Conservation (phyloP, 768 basidiomycete species). For the Favolaschia claudopus region DNA sequence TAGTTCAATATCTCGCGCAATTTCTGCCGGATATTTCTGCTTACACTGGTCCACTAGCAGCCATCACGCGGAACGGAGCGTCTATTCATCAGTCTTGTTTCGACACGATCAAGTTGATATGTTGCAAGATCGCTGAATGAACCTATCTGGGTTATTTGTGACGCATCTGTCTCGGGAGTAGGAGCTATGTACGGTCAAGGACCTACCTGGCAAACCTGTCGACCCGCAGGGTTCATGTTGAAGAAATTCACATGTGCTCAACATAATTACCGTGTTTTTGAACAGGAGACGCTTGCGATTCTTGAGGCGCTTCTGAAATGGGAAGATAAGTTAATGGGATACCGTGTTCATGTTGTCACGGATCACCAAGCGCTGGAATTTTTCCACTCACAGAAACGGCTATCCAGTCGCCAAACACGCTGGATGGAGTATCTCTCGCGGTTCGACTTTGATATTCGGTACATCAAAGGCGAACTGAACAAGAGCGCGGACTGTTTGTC, state of each 20-base stretch:
- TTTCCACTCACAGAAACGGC: constrained; percentile 32
- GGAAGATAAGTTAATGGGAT: constrained; percentile 41
- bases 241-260: constrained; percentile 37
- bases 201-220: constrained; percentile 29
- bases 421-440: constrained; percentile 40
- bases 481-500: constrained; percentile 42
- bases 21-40: constrained; percentile 44
- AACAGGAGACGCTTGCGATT: constrained; percentile 32
- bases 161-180: constrained; percentile 33
- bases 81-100: constrained; percentile 33
- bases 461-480: constrained; percentile 35
- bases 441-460: constrained; percentile 36
- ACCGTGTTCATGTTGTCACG: constrained; percentile 30
- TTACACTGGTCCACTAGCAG: constrained; percentile 40
- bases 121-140: constrained; percentile 24
- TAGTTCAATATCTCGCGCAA: constrained; percentile 40
- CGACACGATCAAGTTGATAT: constrained; percentile 29
- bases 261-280: constrained; percentile 35
- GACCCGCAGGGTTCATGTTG: constrained; percentile 38
- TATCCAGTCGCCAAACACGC: constrained; percentile 28
- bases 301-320: constrained; percentile 37
- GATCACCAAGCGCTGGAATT: constrained; percentile 34
- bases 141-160: constrained; percentile 39
- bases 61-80: constrained; percentile 34
- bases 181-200: constrained; percentile 40